These are phyloP conservation scores for Aspergillus sojae DNA, from an alignment of 2,329 filamentous ascomycete species.

Conservation along the genomic window DNA sequence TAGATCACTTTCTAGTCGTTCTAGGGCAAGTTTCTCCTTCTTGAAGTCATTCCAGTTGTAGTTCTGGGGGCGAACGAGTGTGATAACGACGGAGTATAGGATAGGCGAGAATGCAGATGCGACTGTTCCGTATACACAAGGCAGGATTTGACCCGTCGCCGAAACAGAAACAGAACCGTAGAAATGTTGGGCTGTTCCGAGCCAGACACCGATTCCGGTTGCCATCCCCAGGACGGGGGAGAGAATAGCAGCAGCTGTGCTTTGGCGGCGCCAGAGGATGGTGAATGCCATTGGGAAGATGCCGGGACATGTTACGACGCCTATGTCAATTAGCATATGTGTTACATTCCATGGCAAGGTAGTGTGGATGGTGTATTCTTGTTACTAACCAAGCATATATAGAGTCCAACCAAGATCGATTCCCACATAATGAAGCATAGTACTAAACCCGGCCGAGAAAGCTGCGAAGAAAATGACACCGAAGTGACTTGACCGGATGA, in stretches of 20 bases:
- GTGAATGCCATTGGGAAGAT: conserved; percentile 59
- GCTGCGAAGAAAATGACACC: conserved; percentile 57
- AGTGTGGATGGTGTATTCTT: too few relatives aligned
- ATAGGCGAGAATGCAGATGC: conserved; percentile 58
- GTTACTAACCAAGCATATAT: conserved; percentile 51
- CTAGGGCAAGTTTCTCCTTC: conserved; percentile 33
- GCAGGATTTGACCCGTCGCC: conserved; percentile 53
- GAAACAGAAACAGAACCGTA: conserved; percentile 53
- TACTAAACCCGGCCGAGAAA: conserved; percentile 56
- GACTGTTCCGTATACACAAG: conserved; percentile 57
- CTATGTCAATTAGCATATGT: conserved; percentile 19
- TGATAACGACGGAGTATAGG: conserved; percentile 53
- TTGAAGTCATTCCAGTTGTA: conserved; percentile 46
- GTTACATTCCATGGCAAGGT: too few relatives aligned
- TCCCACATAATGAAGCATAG: conserved; percentile 56
- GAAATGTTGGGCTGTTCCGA: conserved; percentile 51
- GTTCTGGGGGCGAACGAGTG: conserved; percentile 47
- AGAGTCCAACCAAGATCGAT: conserved; percentile 59
- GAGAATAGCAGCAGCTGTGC: conserved; percentile 52
- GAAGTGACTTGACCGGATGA: conserved; percentile 56
- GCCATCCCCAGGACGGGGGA: conserved; percentile 54
- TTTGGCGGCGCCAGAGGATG: conserved; percentile 56
- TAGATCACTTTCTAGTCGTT: conserved; percentile 28
- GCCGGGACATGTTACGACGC: conserved; percentile 56
- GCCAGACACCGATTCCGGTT: conserved; percentile 57